A percentile compares a stretch with the other conserved stretches of the same genome.
phyloP scores from a whole-genome alignment of 1,284 basidiomycete genomes.

The Ceratobasidium sp. region DNA sequence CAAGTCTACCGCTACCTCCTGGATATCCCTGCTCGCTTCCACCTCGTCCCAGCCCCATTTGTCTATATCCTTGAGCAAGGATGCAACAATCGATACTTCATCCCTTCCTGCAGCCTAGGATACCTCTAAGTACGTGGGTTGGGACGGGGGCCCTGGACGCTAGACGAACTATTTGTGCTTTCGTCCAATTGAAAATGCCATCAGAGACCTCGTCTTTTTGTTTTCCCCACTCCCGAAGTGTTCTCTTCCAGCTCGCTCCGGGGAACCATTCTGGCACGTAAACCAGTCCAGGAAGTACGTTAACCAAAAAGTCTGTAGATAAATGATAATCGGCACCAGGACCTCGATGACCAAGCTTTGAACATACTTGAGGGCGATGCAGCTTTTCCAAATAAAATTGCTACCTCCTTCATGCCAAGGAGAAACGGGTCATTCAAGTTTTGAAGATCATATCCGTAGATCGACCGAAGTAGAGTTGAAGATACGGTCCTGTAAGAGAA shows the following conservation, averaged over 20 bases:
- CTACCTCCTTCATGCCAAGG: neutral
- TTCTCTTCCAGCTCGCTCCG: slow-evolving; percentile 30
- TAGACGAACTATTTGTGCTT: slow-evolving; percentile 19
- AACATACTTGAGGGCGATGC: slow-evolving; percentile 20
- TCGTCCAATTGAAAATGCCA: slow-evolving; percentile 18
- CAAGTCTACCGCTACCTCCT: slow-evolving; percentile 8
- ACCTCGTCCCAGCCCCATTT: slow-evolving; percentile 11
- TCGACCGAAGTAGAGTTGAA: slow-evolving; percentile 11
- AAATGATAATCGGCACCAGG: neutral
- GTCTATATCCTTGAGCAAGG: slow-evolving; percentile 18
- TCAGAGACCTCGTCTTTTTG: slow-evolving; percentile 15
- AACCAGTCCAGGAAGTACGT: slow-evolving; percentile 18
- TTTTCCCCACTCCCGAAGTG: slow-evolving; percentile 12
- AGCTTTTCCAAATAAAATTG: neutral
- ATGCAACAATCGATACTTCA: slow-evolving; percentile 5
- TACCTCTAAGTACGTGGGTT: neutral
- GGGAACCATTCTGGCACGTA: slow-evolving; percentile 36
- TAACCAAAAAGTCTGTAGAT: slow-evolving; percentile 27
- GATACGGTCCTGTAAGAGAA: neutral
- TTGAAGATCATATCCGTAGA: slow-evolving; percentile 31
- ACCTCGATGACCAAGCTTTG: neutral
- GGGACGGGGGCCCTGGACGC: neutral
- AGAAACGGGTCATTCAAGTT: slow-evolving; percentile 14
- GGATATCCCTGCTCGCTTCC: slow-evolving; percentile 4
- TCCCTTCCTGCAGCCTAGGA: neutral